These are phyloP conservation scores for Tetraselmis chui DNA, from an alignment of 139 green algal genomes.

Conservation along the genomic window DNA sequence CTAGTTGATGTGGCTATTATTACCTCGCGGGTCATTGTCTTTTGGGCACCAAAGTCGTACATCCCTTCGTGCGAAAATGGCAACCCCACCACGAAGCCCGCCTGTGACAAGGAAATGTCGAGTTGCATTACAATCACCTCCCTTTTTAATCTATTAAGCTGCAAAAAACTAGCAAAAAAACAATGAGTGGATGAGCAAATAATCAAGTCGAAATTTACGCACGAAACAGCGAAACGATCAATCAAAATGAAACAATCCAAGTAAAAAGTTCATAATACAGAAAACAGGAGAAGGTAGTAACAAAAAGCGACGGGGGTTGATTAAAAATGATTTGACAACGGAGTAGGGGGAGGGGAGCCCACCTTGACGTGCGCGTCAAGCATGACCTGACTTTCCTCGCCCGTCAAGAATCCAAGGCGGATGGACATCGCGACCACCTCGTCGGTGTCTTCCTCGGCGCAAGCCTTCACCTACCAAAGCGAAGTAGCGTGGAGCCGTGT, in stretches of 20 bases:
- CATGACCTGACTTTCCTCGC: conserved; percentile 77
- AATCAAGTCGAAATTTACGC: too few species aligned
- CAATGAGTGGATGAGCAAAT: not conserved
- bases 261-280: too few species aligned
- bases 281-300: too few species aligned
- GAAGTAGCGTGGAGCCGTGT: not conserved
- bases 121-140: too few species aligned
- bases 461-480: conserved; percentile 35
- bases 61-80: conserved; percentile 65
- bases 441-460: conserved; percentile 62
- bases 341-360: too few species aligned
- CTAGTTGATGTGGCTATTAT: too few species aligned
- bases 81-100: conserved; percentile 81
- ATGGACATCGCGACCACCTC: conserved; percentile 59
- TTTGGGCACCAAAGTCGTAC: conserved; percentile 78
- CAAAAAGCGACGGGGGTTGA: too few species aligned
- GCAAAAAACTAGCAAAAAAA: not conserved
- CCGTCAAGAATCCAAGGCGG: conserved; percentile 87
- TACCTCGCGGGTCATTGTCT: not conserved
- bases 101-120: conserved; percentile 50
- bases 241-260: too few species aligned
- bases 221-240: too few species aligned
- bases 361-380: conserved; percentile 74
- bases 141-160: too few species aligned
- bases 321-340: too few species aligned